Percentiles rank a stretch among this genome's conserved stretches.
phyloP scores from a whole-genome alignment of 2,329 filamentous ascomycete genomes.

The Claviceps africana region DNA sequence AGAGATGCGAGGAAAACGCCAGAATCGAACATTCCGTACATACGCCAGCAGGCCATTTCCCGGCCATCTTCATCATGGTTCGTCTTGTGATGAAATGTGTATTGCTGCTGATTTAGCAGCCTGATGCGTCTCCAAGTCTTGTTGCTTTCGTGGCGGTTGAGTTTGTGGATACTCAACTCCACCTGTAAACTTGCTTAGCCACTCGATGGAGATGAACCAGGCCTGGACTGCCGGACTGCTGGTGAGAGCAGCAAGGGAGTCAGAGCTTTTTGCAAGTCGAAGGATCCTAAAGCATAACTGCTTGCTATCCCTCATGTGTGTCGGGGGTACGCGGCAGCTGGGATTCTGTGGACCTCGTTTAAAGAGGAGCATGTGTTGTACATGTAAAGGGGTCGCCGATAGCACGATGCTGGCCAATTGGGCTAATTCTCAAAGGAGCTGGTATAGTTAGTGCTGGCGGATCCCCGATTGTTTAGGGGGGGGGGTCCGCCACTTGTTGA shows the following conservation, averaged over 20 bases:
- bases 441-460: background rate
- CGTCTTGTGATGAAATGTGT: background rate
- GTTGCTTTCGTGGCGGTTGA: background rate
- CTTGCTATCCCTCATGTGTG: background rate
- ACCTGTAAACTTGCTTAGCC: background rate
- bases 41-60: background rate
- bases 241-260: background rate
- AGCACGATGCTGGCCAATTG: background rate
- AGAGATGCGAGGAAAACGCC: background rate
- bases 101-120: background rate
- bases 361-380: background rate
- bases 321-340: constrained; percentile 1
- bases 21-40: background rate
- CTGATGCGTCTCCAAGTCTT: background rate
- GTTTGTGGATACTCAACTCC: background rate
- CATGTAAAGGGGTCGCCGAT: background rate
- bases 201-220: background rate
- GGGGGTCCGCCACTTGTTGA: background rate
- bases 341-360: background rate
- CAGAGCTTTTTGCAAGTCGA: background rate
- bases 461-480: background rate
- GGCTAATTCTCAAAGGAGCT: background rate
- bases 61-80: background rate
- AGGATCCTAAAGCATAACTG: background rate
- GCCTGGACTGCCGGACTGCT: background rate